These are phyloP conservation scores for Cryptococcus sp. DNA, from an alignment of 1,284 basidiomycete genomes.

Conservation along the genomic window DNA sequence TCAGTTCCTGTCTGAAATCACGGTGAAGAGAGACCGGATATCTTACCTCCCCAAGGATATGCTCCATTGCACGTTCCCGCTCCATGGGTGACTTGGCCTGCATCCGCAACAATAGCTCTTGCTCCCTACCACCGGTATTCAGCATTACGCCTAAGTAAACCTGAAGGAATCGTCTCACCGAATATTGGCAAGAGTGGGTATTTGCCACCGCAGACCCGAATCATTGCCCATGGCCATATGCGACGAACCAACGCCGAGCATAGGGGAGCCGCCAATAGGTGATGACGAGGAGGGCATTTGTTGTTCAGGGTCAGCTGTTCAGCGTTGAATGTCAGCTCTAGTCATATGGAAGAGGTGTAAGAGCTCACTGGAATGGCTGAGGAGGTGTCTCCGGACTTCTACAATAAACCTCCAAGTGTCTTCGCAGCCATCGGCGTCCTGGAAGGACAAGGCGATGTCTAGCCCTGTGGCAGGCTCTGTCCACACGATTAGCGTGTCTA, in stretches of 20 bases:
- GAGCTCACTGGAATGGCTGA: conserved; percentile 32
- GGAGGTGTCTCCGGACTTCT: conserved; percentile 70
- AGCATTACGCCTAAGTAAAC: too few species aligned
- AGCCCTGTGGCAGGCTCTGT: conserved; percentile 83
- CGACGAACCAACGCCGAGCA: conserved; percentile 23
- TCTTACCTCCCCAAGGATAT: conserved; percentile 56
- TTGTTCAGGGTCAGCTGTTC: conserved; percentile 25
- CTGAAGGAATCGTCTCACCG: conserved; percentile 27
- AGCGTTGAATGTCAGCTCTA: neutral
- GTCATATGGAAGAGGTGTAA: neutral
- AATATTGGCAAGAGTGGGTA: conserved; percentile 42
- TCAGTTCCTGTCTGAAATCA: neutral
- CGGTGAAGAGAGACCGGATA: neutral
- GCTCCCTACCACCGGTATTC: conserved; percentile 28
- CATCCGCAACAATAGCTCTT: conserved; percentile 42
- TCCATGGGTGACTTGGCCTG: conserved; percentile 40
- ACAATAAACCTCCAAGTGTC: conserved; percentile 98
- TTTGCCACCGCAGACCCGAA: conserved; percentile 30
- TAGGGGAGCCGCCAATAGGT: conserved; percentile 31
- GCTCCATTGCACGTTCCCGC: conserved; percentile 72
- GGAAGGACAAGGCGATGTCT: conserved; percentile 95
- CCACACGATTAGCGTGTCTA: conserved; percentile 98
- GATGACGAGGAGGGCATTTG: conserved; percentile 40
- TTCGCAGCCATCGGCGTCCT: conserved; percentile 90
- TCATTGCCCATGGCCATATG: conserved; percentile 5